These are phyloP conservation scores for Globisporangium heterothallicum DNA, from an alignment of 352 stramenopile species.

Conservation along the genomic window DNA sequence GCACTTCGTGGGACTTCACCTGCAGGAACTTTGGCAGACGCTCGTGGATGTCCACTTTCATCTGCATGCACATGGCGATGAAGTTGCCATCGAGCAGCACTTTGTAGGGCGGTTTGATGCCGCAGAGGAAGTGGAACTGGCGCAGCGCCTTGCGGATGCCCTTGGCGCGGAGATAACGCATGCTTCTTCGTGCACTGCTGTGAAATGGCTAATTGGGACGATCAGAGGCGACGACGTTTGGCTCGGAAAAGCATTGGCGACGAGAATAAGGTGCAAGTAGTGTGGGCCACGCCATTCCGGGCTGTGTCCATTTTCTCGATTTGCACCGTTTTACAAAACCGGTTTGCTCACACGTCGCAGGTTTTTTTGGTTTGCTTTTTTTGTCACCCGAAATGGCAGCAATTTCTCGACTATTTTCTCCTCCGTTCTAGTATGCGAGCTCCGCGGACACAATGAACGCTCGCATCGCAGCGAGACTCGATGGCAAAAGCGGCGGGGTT, in stretches of 20 bases:
- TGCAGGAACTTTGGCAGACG: constrained; percentile 80
- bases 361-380: background rate
- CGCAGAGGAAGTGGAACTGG: constrained; percentile 86
- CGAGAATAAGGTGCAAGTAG: background rate
- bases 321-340: no score
- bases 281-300: constrained; percentile 2
- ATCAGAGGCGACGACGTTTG: background rate
- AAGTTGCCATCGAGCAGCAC: constrained; percentile 85
- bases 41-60: constrained; percentile 79
- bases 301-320: no score
- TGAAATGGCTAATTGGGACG: no score
- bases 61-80: constrained; percentile 82
- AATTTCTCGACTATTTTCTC: background rate
- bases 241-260: constrained; percentile 4
- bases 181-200: constrained; percentile 17
- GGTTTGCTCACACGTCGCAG: background rate
- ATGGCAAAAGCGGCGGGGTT: background rate
- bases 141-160: constrained; percentile 83
- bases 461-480: constrained; percentile 1
- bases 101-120: constrained; percentile 82
- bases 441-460: background rate
- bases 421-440: background rate
- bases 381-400: no score
- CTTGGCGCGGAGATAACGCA: constrained; percentile 82
- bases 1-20: constrained; percentile 64